These are phyloP conservation scores for Byssothecium circinans DNA, from an alignment of 2,329 filamentous ascomycete genomes.

Conservation along the genomic window DNA sequence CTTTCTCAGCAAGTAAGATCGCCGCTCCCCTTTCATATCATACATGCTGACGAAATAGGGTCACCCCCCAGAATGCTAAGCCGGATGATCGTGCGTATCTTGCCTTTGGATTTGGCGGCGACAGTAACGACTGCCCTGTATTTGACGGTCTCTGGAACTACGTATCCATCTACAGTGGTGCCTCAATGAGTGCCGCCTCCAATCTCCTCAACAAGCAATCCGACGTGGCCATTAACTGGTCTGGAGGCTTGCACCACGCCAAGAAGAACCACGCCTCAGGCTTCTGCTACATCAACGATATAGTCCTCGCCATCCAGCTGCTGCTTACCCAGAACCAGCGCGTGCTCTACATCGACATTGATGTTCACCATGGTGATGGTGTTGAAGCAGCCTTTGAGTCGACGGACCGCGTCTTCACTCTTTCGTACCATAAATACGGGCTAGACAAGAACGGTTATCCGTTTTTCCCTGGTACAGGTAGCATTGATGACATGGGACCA, in stretches of 20 bases:
- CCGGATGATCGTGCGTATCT: conserved; percentile 47
- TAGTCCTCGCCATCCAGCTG: conserved; percentile 89
- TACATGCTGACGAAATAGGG: conserved; percentile 20
- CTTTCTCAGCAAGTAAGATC: conserved; percentile 62
- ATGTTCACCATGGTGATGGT: conserved; percentile 88
- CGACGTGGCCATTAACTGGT: conserved; percentile 97
- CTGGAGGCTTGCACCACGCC: conserved; percentile 92
- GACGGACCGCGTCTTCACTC: conserved; percentile 85
- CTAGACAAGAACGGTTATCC: conserved; percentile 55
- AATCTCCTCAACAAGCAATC: conserved; percentile 85
- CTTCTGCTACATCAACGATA: conserved; percentile 99
- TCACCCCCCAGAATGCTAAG: conserved; percentile 53
- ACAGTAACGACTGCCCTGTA: conserved; percentile 79
- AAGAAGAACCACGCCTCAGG: conserved; percentile 92
- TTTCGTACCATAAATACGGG: conserved; percentile 97
- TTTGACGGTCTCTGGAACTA: conserved; percentile 97
- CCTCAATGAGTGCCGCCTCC: conserved; percentile 85
- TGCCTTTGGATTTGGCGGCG: conserved; percentile 79
- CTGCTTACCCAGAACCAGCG: conserved; percentile 79
- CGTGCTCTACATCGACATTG: conserved; percentile 92
- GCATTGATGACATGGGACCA: conserved; percentile 80
- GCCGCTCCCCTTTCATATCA: background rate
- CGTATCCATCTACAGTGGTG: conserved; percentile 89
- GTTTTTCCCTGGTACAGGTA: conserved; percentile 93
- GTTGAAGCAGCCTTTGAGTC: conserved; percentile 91